Evolutionary conservation across 2,329 filamentous ascomycete genomes (phyloP).

Genomic region (Cryphonectria japonica): DNA sequence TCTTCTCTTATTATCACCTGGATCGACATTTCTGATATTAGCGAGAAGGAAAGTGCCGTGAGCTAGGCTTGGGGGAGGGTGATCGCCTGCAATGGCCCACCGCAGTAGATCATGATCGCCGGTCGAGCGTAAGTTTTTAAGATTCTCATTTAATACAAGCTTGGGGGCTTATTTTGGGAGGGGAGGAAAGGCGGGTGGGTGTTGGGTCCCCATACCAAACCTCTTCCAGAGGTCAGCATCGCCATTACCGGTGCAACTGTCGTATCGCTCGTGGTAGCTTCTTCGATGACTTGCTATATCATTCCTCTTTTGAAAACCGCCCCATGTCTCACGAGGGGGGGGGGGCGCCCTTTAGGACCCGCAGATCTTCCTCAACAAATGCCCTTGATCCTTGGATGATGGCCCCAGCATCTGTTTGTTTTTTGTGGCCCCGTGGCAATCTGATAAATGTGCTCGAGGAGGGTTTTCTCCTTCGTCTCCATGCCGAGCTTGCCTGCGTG

Average conservation of each 20-base stretch:
- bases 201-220: not conserved
- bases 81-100: not conserved
- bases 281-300: not conserved
- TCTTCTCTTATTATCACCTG: too few relatives aligned
- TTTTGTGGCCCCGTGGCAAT: not conserved
- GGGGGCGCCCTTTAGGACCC: not conserved
- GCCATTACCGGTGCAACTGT: not conserved
- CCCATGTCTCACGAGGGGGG: not conserved
- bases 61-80: not conserved
- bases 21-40: not conserved
- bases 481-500: not conserved
- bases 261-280: not conserved
- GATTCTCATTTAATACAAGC: not conserved
- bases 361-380: not conserved
- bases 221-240: not conserved
- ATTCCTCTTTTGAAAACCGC: not conserved
- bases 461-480: not conserved
- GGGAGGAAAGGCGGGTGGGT: not conserved
- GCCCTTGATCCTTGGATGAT: not conserved
- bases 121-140: not conserved
- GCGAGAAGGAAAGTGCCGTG: not conserved
- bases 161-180: not conserved
- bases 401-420: not conserved
- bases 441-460: not conserved
- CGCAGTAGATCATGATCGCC: conserved; percentile 1